Evolutionary conservation across 345 rosid species (phyloP).

Genomic region (Tarenaya hassleriana): DNA sequence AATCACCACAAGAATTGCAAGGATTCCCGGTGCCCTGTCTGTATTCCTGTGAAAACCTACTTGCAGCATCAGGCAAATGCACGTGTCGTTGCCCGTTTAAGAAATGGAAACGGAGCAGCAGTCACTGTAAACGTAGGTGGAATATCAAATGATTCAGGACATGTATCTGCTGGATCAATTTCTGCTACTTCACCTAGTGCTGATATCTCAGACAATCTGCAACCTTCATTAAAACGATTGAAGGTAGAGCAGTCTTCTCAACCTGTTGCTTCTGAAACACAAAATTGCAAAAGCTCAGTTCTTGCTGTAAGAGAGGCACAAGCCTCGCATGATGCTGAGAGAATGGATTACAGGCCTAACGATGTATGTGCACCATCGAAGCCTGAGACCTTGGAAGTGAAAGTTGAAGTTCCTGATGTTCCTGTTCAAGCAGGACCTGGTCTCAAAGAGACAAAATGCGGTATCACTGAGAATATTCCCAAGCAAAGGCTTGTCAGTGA

Average conservation of each 20-base stretch:
- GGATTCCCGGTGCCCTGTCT: conserved; percentile 73
- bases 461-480: conserved; percentile 39
- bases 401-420: conserved; percentile 48
- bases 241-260: conserved; percentile 67
- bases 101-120: conserved; percentile 31
- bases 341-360: conserved; percentile 44
- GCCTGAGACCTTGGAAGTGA: conserved; percentile 53
- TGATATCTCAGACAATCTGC: conserved; percentile 50
- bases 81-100: conserved; percentile 38
- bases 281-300: conserved; percentile 39
- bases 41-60: conserved; percentile 67
- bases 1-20: conserved; percentile 59
- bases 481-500: conserved; percentile 43
- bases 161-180: conserved; percentile 31
- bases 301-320: conserved; percentile 39
- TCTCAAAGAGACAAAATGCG: conserved; percentile 42
- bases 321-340: conserved; percentile 38
- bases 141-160: conserved; percentile 42
- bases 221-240: conserved; percentile 80
- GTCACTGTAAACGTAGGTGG: conserved; percentile 34
- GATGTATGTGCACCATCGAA: conserved; percentile 42
- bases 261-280: conserved; percentile 39
- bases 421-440: conserved; percentile 41
- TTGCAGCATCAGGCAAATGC: conserved; percentile 44
- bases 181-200: conserved; percentile 36